Conservation (phyloP, 148 eudicot species). For the Heliamphora exappendiculata region DNA sequence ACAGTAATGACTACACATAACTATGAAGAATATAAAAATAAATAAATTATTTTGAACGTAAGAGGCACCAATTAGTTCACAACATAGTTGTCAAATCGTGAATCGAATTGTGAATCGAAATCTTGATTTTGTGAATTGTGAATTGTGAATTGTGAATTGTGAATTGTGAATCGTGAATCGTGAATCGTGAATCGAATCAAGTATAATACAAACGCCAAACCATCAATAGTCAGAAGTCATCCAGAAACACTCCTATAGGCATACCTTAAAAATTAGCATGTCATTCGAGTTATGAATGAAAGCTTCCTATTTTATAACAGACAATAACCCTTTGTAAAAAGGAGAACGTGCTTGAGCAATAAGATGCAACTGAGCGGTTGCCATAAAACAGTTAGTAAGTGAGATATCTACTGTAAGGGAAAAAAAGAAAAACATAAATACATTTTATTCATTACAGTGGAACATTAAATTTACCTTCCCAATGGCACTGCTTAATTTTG, state of each 20-base stretch:
- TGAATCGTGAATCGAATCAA: too few relatives aligned
- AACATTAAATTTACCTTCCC: slow-evolving; percentile 59
- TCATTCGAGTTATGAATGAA: background rate
- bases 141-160: too few relatives aligned
- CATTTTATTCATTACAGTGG: background rate
- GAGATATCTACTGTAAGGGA: background rate
- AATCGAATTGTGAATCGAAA: too few relatives aligned
- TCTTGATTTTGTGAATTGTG: too few relatives aligned
- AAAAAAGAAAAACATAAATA: background rate
- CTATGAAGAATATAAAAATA: background rate
- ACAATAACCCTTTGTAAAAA: background rate
- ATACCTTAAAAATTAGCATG: background rate
- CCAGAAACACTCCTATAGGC: background rate
- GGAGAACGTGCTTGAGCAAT: background rate
- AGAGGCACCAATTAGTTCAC: background rate
- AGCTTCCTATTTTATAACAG: background rate
- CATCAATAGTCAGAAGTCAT: background rate
- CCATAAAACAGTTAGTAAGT: slow-evolving; percentile 2
- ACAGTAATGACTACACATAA: background rate
- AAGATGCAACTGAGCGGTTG: background rate
- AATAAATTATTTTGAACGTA: background rate
- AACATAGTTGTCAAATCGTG: too few relatives aligned
- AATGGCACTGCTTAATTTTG: slow-evolving; percentile 84
- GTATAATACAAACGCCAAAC: background rate
- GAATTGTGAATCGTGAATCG: too few relatives aligned